Evolutionary conservation across 192 early-diverging fungal genomes (phyloP), one percentile per base, ranked within the genome.

Genomic region (Coemansia asiatica): DNA sequence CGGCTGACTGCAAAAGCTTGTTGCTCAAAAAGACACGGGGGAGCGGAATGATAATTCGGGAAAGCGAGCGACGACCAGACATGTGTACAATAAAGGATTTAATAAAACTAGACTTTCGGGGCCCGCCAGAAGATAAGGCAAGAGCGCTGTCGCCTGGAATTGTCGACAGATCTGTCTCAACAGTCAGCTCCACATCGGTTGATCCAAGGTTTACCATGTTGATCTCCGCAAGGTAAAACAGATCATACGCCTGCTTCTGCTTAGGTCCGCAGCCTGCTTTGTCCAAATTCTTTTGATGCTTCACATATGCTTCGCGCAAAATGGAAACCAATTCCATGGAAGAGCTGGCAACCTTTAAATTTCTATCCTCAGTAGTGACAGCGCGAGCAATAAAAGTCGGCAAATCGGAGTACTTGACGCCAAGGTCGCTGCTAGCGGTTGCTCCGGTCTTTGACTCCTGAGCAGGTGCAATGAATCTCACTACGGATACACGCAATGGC

Each of bases 401-500:
- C 28, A 81, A 55, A 21, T 50, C 64, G 21, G 25, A 27, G 47
- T 69, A 81, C 47, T 49, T 64, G n/a, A 61, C 48, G 16, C 53
- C 28, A 35, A 58, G n/a, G 31, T 47, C 67, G 9, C 56, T 33
- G 27, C 27, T 48, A 13, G 19, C 27, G 4, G 47, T 46, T 3
- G 58, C 23, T 10, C 46, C 15, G 26, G 35, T 33, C 13, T 38
- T 58, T 16, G 56, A 16, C 33, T 58, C 56, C n/a, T 56, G 58
- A 33, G 67, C 63, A 0, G 69, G 64, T 8, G 57, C 67, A 10
- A 81, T 28, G 18, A 81, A 48, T 6, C 66, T 69, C 10, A 63
- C 56, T 8, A 75, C 69, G 0, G 78, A 69, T 2, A 81, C 63
- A 56, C 58, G 69, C 59, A 81, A 7, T 8, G 78, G 67, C 73